A percentile compares a stretch with the other conserved stretches of the same genome.
Conservation (phyloP, 768 basidiomycete genomes). For the Suillus luteus region DNA sequence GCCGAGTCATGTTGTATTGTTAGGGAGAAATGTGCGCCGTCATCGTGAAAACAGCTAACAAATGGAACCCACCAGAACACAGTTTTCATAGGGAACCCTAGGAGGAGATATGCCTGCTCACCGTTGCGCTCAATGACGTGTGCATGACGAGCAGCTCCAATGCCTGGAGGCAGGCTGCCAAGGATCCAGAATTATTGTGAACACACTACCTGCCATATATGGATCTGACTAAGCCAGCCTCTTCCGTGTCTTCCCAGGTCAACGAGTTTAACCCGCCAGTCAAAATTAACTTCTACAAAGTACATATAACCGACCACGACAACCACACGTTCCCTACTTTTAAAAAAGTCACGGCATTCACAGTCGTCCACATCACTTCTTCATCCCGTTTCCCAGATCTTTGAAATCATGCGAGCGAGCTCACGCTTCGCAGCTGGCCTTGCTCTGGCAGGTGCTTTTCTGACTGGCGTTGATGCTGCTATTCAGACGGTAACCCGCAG, state of each 20-base stretch:
- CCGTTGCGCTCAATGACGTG: no score
- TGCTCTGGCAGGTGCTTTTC: constrained; percentile 42
- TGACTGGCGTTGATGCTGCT: constrained; percentile 68
- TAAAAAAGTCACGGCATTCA: constrained; percentile 1
- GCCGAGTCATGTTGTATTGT: no score
- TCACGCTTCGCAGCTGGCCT: constrained; percentile 29
- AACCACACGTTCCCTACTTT: constrained; percentile 12
- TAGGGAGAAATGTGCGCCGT: no score
- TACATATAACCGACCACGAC: background rate
- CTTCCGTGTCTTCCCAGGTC: background rate
- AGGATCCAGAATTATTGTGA: no score
- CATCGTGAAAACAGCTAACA: no score
- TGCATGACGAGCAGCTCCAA: no score
- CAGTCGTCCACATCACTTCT: background rate
- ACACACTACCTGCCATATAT: background rate
- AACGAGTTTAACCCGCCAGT: background rate
- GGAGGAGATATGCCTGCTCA: no score
- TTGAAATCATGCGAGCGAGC: constrained; percentile 28
- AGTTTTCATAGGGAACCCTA: no score
- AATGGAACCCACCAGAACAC: no score
- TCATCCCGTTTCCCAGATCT: constrained; percentile 8
- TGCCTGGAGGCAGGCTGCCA: no score
- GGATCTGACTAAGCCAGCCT: background rate
- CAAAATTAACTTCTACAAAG: background rate
- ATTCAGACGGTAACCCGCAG: constrained; percentile 66